Base-by-base conservation (phyloP, 75 land plant species). In the Picea sitchensis region DNA sequence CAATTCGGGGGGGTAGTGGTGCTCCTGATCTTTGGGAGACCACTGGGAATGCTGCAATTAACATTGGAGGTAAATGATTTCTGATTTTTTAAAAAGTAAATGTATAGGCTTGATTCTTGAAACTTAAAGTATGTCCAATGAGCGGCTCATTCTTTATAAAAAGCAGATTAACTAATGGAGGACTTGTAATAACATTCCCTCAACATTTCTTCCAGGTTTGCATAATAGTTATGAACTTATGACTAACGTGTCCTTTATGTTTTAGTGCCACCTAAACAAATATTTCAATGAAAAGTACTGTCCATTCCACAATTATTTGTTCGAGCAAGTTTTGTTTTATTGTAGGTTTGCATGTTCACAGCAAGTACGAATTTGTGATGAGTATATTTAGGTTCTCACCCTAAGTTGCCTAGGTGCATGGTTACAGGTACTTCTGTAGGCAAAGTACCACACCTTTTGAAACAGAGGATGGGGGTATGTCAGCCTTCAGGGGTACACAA, bases 11-110 rank as follows among this genome's bases (percentile, higher is more conserved):
- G 71, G 98, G 99, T 76, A 95, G 90, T 61, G 92, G 78, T 82
- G 93, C 99, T 71, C 98, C 99, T 44, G 91, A 86, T 84, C 57
- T 94, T 11, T 77, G 80, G 85, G 95, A 92, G 80, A 92, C 92
- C 59, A 65, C 87, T 34, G 86, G 87, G 65, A 96, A 96, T 85
- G 79, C 83, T 65, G 99, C 90, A 44, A 88, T 96, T 71, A 92
- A 96, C 75, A 78, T 96, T 67, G 93, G 90, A 80, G 99, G 99
- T 94, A 87, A 78, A 76, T 65, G 5, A 1, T 44, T 71, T 44
- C 12, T 41, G 38, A 68, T 4, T 20, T 56, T 71, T 71, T 71
- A 41, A 44, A 21, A 71, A 71, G 26, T 71, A 71, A 71, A 71
- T 38, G 36, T 44, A 71, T 23, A 41, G 56, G n/a, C 15, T n/a